Conservation (phyloP, 805 yeast species). For the Kluyveromyces lactis region DNA sequence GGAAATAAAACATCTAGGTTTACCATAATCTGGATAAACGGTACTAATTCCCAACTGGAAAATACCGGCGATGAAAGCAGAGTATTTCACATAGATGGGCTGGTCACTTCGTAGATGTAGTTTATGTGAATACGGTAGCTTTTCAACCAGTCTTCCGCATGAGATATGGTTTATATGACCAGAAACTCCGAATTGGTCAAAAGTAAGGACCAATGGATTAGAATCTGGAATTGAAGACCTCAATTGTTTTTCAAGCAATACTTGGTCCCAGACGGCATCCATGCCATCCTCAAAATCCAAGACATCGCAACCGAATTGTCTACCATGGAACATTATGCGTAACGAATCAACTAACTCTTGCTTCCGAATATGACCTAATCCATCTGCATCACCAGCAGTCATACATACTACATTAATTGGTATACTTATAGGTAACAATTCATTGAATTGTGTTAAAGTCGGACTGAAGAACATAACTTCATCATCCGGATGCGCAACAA, state of each 20-base stretch:
- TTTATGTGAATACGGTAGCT: constrained; percentile 4
- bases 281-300: constrained; percentile 58
- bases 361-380: constrained; percentile 56
- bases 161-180: constrained; percentile 81
- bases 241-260: constrained; percentile 35
- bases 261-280: constrained; percentile 52
- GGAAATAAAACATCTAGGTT: constrained; percentile 32
- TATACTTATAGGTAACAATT: constrained; percentile 8
- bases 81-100: constrained; percentile 17
- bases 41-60: constrained; percentile 7
- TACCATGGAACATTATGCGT: constrained; percentile 13
- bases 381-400: constrained; percentile 70
- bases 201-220: constrained; percentile 45
- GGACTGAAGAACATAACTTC: constrained; percentile 98
- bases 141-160: constrained; percentile 42
- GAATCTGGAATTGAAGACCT: constrained; percentile 18
- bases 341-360: constrained; percentile 42
- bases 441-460: constrained; percentile 22
- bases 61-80: constrained; percentile 15
- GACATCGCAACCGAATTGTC: constrained; percentile 16
- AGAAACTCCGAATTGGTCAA: constrained; percentile 78
- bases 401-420: constrained; percentile 55
- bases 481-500: constrained; percentile 96
- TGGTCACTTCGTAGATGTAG: constrained; percentile 12
- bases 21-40: constrained; percentile 13